Percentiles rank a stretch among this genome's conserved stretches.
These are phyloP conservation scores for Aquanectria penicillioides DNA, from an alignment of 2,329 filamentous ascomycete species.

Conservation along the genomic window DNA sequence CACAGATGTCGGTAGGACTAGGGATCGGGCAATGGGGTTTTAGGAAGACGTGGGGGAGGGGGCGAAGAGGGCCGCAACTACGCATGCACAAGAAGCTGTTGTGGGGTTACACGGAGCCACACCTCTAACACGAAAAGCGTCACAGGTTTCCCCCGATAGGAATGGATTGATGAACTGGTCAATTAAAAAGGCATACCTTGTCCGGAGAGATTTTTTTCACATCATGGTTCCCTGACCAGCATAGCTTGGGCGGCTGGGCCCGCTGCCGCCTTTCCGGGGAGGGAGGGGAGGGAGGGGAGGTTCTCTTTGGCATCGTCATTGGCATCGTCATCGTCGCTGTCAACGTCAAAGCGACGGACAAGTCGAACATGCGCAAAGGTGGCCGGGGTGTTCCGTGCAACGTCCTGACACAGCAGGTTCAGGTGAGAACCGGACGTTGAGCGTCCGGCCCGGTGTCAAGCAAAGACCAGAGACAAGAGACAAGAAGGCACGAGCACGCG, in stretches of 20 bases:
- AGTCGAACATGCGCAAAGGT: background rate
- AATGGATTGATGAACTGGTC: no score
- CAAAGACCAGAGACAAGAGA: background rate
- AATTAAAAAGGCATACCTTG: no score
- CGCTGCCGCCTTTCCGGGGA: no score
- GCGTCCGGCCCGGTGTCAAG: background rate
- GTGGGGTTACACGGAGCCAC: conserved; percentile 1
- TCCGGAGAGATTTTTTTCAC: no score
- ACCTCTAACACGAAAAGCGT: background rate
- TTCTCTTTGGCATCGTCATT: background rate
- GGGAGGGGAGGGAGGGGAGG: no score
- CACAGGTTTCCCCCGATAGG: background rate
- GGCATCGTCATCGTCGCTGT: background rate
- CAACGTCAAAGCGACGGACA: background rate
- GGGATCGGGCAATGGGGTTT: no score
- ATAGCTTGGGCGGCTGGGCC: no score
- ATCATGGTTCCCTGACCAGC: no score
- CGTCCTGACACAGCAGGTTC: conserved; percentile 19
- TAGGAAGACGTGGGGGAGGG: no score
- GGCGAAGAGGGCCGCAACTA: background rate
- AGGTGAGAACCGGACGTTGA: conserved; percentile 4
- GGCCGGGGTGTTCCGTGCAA: conserved; percentile 5
- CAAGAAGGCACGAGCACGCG: background rate
- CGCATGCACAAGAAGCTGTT: background rate
- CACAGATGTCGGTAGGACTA: no score